Conservation (phyloP, 225 moss, liverwort and hornwort genomes). For the Bryum argenteum region DNA sequence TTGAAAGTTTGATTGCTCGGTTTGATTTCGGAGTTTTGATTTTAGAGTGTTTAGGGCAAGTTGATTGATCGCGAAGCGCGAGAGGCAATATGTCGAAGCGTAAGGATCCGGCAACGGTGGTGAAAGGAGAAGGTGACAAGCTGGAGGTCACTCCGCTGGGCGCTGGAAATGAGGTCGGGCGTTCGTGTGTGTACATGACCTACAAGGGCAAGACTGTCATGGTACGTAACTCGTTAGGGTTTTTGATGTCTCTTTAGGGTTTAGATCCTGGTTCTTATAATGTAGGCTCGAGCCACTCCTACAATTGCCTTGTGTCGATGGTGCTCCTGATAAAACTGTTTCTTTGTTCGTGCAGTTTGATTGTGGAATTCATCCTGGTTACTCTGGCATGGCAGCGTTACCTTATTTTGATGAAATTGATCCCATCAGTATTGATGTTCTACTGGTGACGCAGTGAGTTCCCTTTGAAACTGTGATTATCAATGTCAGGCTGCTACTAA, state of each 20-base stretch:
- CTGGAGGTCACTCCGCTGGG: conserved; percentile 90
- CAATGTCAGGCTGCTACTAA: neutral
- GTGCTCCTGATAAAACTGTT: neutral
- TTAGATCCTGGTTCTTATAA: neutral
- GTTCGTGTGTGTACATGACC: conserved; percentile 95
- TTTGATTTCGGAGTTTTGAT: too few relatives aligned
- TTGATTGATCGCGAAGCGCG: conserved; percentile 1
- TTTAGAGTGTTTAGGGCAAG: conserved; percentile 16
- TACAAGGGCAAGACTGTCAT: conserved; percentile 98
- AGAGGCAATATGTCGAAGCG: conserved; percentile 75
- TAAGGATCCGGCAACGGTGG: conserved; percentile 62
- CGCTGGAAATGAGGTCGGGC: conserved; percentile 97
- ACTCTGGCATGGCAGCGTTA: conserved; percentile 91
- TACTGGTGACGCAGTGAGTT: conserved; percentile 94
- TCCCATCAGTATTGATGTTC: conserved; percentile 87
- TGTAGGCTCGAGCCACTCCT: neutral
- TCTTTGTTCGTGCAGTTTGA: conserved; percentile 71
- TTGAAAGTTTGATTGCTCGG: neutral
- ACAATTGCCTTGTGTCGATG: neutral
- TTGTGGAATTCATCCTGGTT: conserved; percentile 95
- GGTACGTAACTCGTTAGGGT: conserved; percentile 36
- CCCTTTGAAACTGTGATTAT: neutral
- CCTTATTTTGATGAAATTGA: conserved; percentile 99
- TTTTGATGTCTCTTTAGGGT: neutral
- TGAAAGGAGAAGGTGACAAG: conserved; percentile 81